Base-by-base conservation (phyloP, 192 early-diverging fungal species). In the Mortierella claussenii region DNA sequence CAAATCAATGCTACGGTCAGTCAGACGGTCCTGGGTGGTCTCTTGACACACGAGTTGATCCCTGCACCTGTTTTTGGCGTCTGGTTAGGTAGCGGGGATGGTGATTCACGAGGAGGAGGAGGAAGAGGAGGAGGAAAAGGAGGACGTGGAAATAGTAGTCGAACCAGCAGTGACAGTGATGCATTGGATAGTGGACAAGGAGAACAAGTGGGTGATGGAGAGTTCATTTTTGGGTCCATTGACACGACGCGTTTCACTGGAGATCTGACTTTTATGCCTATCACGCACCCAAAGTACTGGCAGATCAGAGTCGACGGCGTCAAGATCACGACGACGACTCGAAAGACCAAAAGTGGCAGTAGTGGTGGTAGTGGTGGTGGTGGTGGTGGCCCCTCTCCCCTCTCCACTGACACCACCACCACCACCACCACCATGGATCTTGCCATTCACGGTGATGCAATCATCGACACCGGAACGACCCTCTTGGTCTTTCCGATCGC, bases 21-120 rank as follows among this genome's bases (percentile, higher is more conserved):
- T 17, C 52, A 80, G n/a, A 83, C 84, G 1, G 85, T 87, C 30
- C 65, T 89, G 27, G 81, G 85, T 40, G 83, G 85, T 36, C 63
- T 90, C 17, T 55, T 88, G 28, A 70, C 78, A 27, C 85, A 92
- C 60, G 78, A 81, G 33, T 57, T 84, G 36, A 75, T 90, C 0
- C 80, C 80, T 18, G 81, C 86, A 27, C 89, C 89, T 10, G 73
- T 90, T n/a, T 92, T 92, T 81, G 89, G 89, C 1, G 90, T 92
- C 23, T 90, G 85, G 65, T 68, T 92, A 8, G 85, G 87, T 13
- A 82, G 86, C 49, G 68, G 80, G 24, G 82, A 81, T 20, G 58
- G 60, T 62, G 64, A 36, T 52, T 69, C 42, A 60, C 37, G 65
- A 48, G 57, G n/a, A n/a, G n/a, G n/a, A n/a, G n/a, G n/a, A n/a